Evolutionary conservation across 2,329 filamentous ascomycete genomes (phyloP), one percentile per base, ranked within the genome.

Genomic region (Microcera coccophila): DNA sequence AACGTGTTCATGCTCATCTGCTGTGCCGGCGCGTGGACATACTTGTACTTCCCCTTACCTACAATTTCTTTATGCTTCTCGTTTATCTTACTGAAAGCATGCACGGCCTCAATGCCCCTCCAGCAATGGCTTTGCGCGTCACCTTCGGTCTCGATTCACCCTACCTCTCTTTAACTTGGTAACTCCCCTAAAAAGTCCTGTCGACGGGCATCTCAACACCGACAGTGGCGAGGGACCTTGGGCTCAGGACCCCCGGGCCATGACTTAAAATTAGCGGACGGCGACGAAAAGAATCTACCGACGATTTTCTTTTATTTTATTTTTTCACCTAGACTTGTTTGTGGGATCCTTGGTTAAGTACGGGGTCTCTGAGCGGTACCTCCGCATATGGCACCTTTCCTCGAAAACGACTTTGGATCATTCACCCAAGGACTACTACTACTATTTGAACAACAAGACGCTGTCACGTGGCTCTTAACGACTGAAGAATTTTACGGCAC

Each of bases 401-500:
- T 57, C 53, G 47, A 51, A 48, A 44, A 54, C 51, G 54, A 63
- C 57, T 60, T 62, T 61, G 57, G 55, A 60, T 62, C 58, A 59
- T 54, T 57, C 55, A 55, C 50, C 53, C 57, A 58, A 57, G 53
- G 54, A 59, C 57, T 59, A 59, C 55, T 54, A 60, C 54, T 56
- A 58, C 57, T 52, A 59, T 55, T 60, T 58, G 54, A 60, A 64
- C 59, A 58, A 61, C 55, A 60, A 60, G 59, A 63, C 53, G 56
- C 56, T 61, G 60, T 63, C 56, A 63, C 58, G 50, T 63, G 59
- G 61, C 58, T 64, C 63, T 63, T 61, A 58, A 62, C 56, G 58
- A 62, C 53, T 58, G 60, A 50, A 63, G 58, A 57, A 58, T 53
- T 59, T 53, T 54, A 62, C 54, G 62, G 61, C 64, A 64, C 61